Evolutionary conservation across 495 filamentous ascomycete species (phyloP), one percentile per base, ranked within the genome.

Genomic region (Acidiella bohemica): DNA sequence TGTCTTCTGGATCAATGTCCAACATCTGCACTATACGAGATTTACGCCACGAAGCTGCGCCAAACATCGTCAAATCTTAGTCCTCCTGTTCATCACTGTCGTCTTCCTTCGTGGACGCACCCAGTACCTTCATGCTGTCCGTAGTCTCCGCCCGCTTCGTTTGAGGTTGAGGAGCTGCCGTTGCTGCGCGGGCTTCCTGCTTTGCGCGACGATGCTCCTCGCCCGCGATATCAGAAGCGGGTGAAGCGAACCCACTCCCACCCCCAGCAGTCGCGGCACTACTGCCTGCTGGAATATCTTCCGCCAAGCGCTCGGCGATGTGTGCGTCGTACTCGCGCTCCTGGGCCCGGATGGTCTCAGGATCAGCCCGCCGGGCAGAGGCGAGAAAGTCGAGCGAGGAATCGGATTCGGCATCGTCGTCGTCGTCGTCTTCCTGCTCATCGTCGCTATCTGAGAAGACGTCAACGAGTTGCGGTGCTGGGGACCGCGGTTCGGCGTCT

Each of bases 281-380:
- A 32, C 61, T 64, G 3, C 61, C 61, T 4, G 58, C 50, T 0
- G 59, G 59, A 10, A 64, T 62, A 17, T 62, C 58, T 32, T 58
- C 59, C 1, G 58, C 53, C 4, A 64, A 54, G 2, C 55, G 52
- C 12, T 60, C 58, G 4, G 59, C 59, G 32, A 61, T 39, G 14
- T 42, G 42, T 6, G 51, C 42, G 24, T 64, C 54, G 41, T 62
- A 59, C 32, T 59, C 59, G 11, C 55, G 45, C 40, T 59, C 59
- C 14, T 42, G 39, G 4, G 32, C 41, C 1, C 38, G 38, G 18
- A 61, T 38, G 8, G 49, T 30, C 9, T 30, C 51, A 2, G 59
- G 60, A 25, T 59, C 59, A 5, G 50, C 13, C 29, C 43, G 30
- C 27, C 59, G 50, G 10, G 62, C 59, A 14, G 53, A 41, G 18